A percentile compares a stretch with the other conserved stretches of the same genome.
phyloP scores from a whole-genome alignment of 2,329 filamentous ascomycete genomes.

The Exophiala oligosperma region DNA sequence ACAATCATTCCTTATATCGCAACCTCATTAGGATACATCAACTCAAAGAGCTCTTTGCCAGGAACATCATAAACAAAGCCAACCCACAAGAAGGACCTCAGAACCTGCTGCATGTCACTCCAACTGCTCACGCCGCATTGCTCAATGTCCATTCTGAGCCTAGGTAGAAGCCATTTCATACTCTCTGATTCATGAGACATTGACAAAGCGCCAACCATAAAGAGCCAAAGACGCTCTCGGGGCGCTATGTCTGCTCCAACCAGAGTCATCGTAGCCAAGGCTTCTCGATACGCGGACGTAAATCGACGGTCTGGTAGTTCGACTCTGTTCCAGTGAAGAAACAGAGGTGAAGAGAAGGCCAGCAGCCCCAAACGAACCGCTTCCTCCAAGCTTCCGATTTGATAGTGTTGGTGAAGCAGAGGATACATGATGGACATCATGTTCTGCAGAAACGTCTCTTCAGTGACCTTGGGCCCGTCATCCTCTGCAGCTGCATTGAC shows the following conservation, averaged over 20 bases:
- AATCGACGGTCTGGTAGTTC: conserved; percentile 25
- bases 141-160: not conserved
- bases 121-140: conserved; percentile 6
- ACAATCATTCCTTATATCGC: too few relatives aligned
- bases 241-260: conserved; percentile 5
- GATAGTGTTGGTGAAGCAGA: conserved; percentile 38
- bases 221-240: conserved; percentile 22
- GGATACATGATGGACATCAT: conserved; percentile 46
- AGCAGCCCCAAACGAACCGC: conserved; percentile 43
- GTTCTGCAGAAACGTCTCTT: conserved; percentile 30
- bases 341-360: conserved; percentile 39
- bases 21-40: not conserved
- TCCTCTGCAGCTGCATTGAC: conserved; percentile 31
- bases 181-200: conserved; percentile 8
- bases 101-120: conserved; percentile 25
- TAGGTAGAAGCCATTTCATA: conserved; percentile 11
- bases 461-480: conserved; percentile 25
- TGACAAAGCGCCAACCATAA: conserved; percentile 23
- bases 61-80: conserved; percentile 33
- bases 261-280: conserved; percentile 6
- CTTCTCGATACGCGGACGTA: conserved; percentile 18
- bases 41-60: conserved; percentile 29
- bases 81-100: conserved; percentile 37
- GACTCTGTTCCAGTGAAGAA: conserved; percentile 41
- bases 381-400: conserved; percentile 34